Percentiles rank a stretch among this genome's conserved stretches.
Evolutionary conservation across 2,329 filamentous ascomycete genomes (phyloP).

Genomic region (Alternaria gansuensis): DNA sequence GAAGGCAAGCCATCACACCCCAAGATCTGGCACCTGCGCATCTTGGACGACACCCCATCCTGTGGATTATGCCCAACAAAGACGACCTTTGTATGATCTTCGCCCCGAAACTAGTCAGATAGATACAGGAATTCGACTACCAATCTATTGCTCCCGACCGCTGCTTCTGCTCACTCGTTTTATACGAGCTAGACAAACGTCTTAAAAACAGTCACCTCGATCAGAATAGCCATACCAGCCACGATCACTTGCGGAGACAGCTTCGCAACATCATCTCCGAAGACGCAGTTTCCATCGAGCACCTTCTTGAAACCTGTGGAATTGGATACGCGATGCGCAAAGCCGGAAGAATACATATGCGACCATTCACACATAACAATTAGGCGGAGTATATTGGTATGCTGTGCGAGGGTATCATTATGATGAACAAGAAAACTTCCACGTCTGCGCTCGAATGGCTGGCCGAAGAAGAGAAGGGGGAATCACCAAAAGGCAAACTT

Average conservation of each 20-base stretch:
- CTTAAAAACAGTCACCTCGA: background rate
- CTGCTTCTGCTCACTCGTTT: constrained; percentile 13
- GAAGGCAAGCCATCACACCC: background rate
- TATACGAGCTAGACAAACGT: constrained; percentile 1
- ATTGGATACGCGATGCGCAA: background rate
- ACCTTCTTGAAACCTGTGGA: background rate
- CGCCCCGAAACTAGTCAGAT: background rate
- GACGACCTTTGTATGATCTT: constrained; percentile 1
- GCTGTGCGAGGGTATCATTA: constrained; percentile 3
- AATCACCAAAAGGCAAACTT: no score
- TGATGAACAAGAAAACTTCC: background rate
- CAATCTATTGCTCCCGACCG: background rate
- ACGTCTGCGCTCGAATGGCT: background rate
- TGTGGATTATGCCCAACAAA: background rate
- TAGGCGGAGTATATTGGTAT: constrained; percentile 4
- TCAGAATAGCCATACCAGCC: background rate
- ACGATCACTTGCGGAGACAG: background rate
- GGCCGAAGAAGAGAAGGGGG: no score
- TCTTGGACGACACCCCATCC: background rate
- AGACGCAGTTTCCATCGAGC: background rate
- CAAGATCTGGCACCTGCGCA: background rate
- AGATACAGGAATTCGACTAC: constrained; percentile 2
- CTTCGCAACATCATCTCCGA: constrained; percentile 1
- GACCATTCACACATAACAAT: background rate
- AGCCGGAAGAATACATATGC: background rate